Conservation (phyloP, 2,329 filamentous ascomycete species). For the Xylogone sp. region DNA sequence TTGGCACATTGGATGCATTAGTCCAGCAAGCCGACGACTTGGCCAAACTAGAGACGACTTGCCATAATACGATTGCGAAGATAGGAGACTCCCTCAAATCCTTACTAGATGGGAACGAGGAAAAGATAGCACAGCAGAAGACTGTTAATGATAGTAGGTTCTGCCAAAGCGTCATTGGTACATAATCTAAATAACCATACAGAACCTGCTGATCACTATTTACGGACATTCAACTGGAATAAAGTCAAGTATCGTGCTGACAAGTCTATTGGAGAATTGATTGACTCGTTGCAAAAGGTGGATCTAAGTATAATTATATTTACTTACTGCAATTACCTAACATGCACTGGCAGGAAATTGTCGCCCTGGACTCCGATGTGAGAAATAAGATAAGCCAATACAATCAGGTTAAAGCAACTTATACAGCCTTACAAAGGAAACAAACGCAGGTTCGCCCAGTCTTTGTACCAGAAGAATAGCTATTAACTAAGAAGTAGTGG, state of each 20-base stretch:
- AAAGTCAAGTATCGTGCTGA: constrained; percentile 96
- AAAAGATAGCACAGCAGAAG: constrained; percentile 69
- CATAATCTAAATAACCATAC: neutral
- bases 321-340: neutral
- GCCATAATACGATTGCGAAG: constrained; percentile 80
- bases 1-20: constrained; percentile 90
- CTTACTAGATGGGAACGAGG: constrained; percentile 30
- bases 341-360: constrained; percentile 61
- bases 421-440: constrained; percentile 77
- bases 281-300: constrained; percentile 86
- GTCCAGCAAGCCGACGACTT: constrained; percentile 96
- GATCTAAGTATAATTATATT: neutral
- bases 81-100: constrained; percentile 43
- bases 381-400: constrained; percentile 94
- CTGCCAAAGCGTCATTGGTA: neutral
- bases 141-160: constrained; percentile 78
- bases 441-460: constrained; percentile 64
- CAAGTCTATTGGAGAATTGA: constrained; percentile 81
- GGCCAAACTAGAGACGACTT: constrained; percentile 77
- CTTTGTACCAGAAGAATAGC: neutral
- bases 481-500: constrained; percentile 51
- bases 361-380: constrained; percentile 92
- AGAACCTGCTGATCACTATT: constrained; percentile 96
- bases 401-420: constrained; percentile 82
- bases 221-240: constrained; percentile 90